Evolutionary conservation across 148 eudicot genomes (phyloP).

Genomic region (Diospyros kaki): DNA sequence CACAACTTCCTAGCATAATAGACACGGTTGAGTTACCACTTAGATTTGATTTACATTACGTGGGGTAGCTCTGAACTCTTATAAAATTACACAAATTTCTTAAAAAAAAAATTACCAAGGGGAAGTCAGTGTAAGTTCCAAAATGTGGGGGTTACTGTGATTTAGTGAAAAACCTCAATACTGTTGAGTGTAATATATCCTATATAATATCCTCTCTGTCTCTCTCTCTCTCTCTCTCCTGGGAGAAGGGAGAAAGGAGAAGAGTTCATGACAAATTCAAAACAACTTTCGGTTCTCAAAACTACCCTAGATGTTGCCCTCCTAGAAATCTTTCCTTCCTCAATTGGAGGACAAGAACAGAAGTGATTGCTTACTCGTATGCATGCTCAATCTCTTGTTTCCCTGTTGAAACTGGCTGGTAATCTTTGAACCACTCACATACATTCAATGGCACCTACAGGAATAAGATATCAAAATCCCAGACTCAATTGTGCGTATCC

Average conservation of each 20-base stretch:
- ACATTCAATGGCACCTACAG: conserved; percentile 72
- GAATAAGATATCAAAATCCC: conserved; percentile 11
- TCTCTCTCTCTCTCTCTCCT: neutral
- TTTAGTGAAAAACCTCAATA: too few species aligned
- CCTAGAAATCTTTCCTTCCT: neutral
- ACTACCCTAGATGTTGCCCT: neutral
- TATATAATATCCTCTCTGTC: neutral
- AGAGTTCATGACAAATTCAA: neutral
- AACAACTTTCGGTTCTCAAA: too few species aligned
- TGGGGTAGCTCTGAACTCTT: too few species aligned
- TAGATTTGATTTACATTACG: too few species aligned
- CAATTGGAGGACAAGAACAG: neutral
- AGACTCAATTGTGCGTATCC: neutral
- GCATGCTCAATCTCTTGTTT: conserved; percentile 96
- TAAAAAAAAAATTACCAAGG: too few species aligned
- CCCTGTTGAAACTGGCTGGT: conserved; percentile 78
- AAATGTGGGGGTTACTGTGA: too few species aligned
- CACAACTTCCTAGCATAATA: neutral
- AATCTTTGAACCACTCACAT: conserved; percentile 96
- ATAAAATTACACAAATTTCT: too few species aligned
- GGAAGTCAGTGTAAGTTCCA: too few species aligned
- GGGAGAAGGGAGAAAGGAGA: neutral
- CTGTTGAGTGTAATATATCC: neutral
- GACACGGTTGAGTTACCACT: too few species aligned
- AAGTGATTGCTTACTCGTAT: conserved; percentile 69